A percentile compares a stretch with the other conserved stretches of the same genome.
These are phyloP conservation scores for Geranium incanum DNA, from an alignment of 441 rosid genomes.

Conservation along the genomic window DNA sequence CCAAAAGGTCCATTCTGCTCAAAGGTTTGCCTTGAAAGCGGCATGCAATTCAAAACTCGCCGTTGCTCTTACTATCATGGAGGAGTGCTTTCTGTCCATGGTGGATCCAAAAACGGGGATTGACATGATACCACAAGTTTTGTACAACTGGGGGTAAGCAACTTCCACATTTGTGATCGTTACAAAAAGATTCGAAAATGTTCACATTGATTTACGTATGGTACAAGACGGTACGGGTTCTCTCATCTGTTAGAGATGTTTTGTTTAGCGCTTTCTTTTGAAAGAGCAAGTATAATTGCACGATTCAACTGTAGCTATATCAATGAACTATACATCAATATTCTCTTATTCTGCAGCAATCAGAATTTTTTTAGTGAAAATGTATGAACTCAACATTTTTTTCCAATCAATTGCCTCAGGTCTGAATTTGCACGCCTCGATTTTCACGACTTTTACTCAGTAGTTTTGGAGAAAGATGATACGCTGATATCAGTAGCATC, in stretches of 20 bases:
- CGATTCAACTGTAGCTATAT: no score
- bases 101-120: constrained; percentile 91
- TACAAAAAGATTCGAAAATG: not conserved
- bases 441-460: constrained; percentile 71
- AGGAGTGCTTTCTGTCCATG: constrained; percentile 92
- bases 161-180: constrained; percentile 7
- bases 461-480: constrained; percentile 85
- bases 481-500: constrained; percentile 81
- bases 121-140: constrained; percentile 85
- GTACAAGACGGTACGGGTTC: no score
- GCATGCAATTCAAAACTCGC: constrained; percentile 93
- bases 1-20: constrained; percentile 67
- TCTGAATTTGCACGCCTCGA: constrained; percentile 78
- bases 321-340: not conserved
- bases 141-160: constrained; percentile 85
- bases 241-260: no score
- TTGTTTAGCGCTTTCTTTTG: no score
- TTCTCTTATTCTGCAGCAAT: not conserved
- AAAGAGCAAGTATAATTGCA: no score
- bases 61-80: constrained; percentile 85
- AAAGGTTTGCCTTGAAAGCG: constrained; percentile 60
- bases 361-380: not conserved
- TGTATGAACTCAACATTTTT: not conserved
- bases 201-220: no score
- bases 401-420: constrained; percentile 33